Base-by-base conservation (phyloP, 495 filamentous ascomycete species). In the Penicillium paxilli region DNA sequence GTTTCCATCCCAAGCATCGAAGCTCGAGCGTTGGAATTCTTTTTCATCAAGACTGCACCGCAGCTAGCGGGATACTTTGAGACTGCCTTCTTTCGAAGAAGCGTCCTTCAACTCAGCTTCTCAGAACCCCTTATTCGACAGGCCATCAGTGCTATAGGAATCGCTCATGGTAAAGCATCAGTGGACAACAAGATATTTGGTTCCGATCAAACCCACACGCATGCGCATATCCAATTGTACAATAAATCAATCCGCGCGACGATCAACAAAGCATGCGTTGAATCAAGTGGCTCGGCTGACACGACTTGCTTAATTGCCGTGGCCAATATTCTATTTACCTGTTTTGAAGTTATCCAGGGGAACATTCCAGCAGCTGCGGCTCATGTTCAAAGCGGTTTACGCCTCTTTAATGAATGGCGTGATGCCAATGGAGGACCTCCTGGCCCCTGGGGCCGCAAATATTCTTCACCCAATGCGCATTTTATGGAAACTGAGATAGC, bases 11-110 rank as follows among this genome's bases (percentile, higher is more conserved):
- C 49, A 0, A 23, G 22, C 1, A 42, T 42, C 1, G 58, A 65
- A 30, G 24, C 55, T 12, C 62, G 52, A 11, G 58, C 58, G 0
- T 49, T 57, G 9, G 51, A 56, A 17, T 61, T 51, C 41, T 63
- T 63, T 28, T 57, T 62, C 20, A 28, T 47, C 28, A 55, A 45
- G 16, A 61, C 56, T 1, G 79, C 82, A 1, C 74, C 64, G 19
- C 81, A 85, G 49, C 65, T 88, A 30, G 81, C 82, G 1, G 83
- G 85, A 1, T 86, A 80, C 69, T 87, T 84, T 48, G 77, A 80
- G 44, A 80, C 73, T 6, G 73, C 70, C 4, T 84, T 87, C 56
- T 88, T 83, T 83, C 78, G 73, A 11, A 68, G 40, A 69, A 62
- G 42, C 21, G 65, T 87, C 5, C 65, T 85, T 23, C 79, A 82